Base-by-base conservation (phyloP, 2,329 filamentous ascomycete genomes). In the Calycina herbarum region DNA sequence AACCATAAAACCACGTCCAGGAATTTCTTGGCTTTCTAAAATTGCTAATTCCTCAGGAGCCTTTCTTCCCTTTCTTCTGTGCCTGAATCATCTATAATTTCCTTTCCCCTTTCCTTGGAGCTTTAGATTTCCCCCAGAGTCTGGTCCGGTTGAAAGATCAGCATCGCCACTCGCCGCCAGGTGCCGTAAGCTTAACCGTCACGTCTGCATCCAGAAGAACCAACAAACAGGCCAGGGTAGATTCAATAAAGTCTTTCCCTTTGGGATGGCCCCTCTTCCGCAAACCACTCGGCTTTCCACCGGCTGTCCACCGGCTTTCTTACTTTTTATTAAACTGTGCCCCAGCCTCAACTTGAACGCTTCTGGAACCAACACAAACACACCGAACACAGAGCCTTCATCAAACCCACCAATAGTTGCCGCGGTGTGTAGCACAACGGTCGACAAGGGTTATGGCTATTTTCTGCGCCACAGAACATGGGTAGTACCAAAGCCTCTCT, bases 291-390 rank as follows among this genome's bases (percentile, higher is more conserved):
- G 45, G 45, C n/a, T 20, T 20, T 20, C 20, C 20, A 20, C 20
- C 20, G 20, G 20, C 20, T 20, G 20, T 20, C 20, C 20, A 20
- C 20, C 45, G 45, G 45, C n/a, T 24, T 51, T 51, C 45, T 51
- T 24, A 24, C 20, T 24, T 51, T 13, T 51, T 51, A 24, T 51
- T 51, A 51, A 27, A 24, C 45, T 51, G 45, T 24, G 45, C 20
- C 42, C 31, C 31, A 51, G 45, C 45, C 45, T 51, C 45, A 27
- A 51, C 20, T 51, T 48, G 45, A 48, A 48, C 45, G 45, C 45
- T n/a, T 24, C 20, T 24, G 20, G 20, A 8, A 45, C 15, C 42
- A 45, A 45, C 45, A 51, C 45, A 51, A 45, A 45, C 45, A 51
- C 45, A 51, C 45, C 20, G 20, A 51, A 27, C 7, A 51, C 45